phyloP scores from a whole-genome alignment of 2,329 filamentous ascomycete genomes.

The Aspergillus bombycis region DNA sequence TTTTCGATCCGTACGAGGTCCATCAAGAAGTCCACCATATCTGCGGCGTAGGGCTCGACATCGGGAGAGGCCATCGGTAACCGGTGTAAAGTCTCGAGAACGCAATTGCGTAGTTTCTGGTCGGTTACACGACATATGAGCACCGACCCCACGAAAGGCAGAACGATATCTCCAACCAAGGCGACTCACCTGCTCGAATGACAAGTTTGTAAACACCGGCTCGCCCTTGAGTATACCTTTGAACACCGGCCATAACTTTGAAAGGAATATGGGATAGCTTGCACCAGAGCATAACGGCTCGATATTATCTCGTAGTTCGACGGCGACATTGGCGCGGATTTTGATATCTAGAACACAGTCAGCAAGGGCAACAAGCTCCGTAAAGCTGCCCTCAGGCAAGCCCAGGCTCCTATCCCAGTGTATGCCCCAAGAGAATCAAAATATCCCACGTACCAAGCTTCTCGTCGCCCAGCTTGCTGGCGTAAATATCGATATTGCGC shows the following conservation, averaged over 20 bases:
- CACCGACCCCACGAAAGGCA: neutral
- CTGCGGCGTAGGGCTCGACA: constrained; percentile 84
- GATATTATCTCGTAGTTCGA: constrained; percentile 85
- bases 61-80: constrained; percentile 76
- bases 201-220: constrained; percentile 89
- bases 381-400: neutral
- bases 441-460: constrained; percentile 46
- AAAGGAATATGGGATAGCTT: constrained; percentile 79
- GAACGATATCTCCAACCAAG: neutral
- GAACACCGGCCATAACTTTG: constrained; percentile 88
- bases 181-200: constrained; percentile 75
- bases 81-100: constrained; percentile 92
- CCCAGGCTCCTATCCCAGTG: neutral
- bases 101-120: constrained; percentile 85
- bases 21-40: constrained; percentile 90
- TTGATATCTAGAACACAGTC: constrained; percentile 67
- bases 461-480: constrained; percentile 52
- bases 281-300: constrained; percentile 79
- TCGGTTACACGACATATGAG: neutral
- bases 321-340: constrained; percentile 78
- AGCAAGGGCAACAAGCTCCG: constrained; percentile 7
- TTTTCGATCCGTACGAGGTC: constrained; percentile 87
- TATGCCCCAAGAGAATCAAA: neutral
- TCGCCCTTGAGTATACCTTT: constrained; percentile 80
- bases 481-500: constrained; percentile 54